Percentiles rank a stretch among this genome's conserved stretches.
These are phyloP conservation scores for Candida schatavii DNA, from an alignment of 805 yeast species.

Conservation along the genomic window DNA sequence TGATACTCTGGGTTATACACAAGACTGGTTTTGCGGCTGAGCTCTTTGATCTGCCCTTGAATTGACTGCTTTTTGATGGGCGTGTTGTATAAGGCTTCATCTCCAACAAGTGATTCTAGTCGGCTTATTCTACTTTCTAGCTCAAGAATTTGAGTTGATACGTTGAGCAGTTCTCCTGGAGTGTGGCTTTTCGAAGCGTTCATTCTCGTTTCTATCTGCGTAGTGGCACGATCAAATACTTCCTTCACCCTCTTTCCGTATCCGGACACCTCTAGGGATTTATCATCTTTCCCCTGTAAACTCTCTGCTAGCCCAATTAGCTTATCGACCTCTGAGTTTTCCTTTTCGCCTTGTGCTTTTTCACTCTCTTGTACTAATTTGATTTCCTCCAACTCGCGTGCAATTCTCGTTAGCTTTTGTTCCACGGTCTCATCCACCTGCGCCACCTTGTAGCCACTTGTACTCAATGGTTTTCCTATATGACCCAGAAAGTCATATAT, in stretches of 20 bases:
- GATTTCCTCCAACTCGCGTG: slow-evolving; percentile 38
- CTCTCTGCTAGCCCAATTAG: slow-evolving; percentile 7
- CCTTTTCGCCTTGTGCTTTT: background rate
- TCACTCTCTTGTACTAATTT: slow-evolving; percentile 12
- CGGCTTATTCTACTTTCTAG: slow-evolving; percentile 24
- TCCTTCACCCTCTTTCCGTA: slow-evolving; percentile 6
- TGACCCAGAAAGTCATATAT: slow-evolving; percentile 39
- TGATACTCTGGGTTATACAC: slow-evolving; percentile 34
- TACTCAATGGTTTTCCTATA: slow-evolving; percentile 17
- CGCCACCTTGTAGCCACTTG: slow-evolving; percentile 22
- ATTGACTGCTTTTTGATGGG: slow-evolving; percentile 13
- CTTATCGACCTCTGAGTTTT: slow-evolving; percentile 5
- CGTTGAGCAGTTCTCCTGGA: background rate
- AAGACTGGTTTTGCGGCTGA: slow-evolving; percentile 31
- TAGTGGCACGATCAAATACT: slow-evolving; percentile 8
- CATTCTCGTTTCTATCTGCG: background rate
- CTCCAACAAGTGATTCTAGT: slow-evolving; percentile 23
- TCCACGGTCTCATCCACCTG: slow-evolving; percentile 32
- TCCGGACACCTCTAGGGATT: background rate
- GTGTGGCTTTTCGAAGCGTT: background rate
- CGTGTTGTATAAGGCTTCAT: slow-evolving; percentile 1
- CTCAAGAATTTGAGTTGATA: background rate
- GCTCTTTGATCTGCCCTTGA: slow-evolving; percentile 26
- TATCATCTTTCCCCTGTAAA: background rate
- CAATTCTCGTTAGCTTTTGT: slow-evolving; percentile 37